phyloP scores from a whole-genome alignment of 495 filamentous ascomycete genomes.

The Penicillium odoratum region DNA sequence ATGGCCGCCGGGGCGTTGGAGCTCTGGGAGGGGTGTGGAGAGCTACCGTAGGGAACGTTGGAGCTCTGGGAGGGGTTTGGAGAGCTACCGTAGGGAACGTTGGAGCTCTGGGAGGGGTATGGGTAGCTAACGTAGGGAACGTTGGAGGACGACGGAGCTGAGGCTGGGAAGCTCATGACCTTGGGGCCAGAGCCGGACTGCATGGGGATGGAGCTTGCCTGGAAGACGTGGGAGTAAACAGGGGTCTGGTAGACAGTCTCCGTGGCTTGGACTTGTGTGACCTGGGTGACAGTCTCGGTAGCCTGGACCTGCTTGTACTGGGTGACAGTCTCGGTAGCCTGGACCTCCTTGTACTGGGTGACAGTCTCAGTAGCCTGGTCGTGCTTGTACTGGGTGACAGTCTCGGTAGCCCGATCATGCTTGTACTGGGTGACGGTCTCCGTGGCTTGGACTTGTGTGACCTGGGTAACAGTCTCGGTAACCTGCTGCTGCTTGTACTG shows the following conservation, averaged over 20 bases:
- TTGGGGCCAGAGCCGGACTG: constrained; percentile 3
- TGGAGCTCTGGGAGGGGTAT: constrained; percentile 15
- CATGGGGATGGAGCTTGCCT: constrained; percentile 12
- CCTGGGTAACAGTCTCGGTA: constrained; percentile 1
- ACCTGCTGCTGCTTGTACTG: constrained; percentile 22
- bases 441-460: constrained; percentile 14
- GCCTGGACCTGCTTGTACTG: constrained; percentile 10
- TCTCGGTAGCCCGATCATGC: constrained; percentile 17
- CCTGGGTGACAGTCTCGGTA: constrained; percentile 1
- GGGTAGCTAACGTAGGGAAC: constrained; percentile 9
- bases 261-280: neutral
- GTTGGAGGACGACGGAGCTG: constrained; percentile 7
- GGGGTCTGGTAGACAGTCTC: constrained; percentile 4
- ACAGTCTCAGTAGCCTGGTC: constrained; percentile 25
- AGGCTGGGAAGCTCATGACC: constrained; percentile 10
- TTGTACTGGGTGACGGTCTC: neutral
- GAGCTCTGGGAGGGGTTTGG: constrained; percentile 17
- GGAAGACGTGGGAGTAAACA: neutral
- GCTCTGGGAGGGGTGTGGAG: constrained; percentile 15
- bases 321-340: constrained; percentile 13
- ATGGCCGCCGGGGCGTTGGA: constrained; percentile 8
- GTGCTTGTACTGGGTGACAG: constrained; percentile 27
- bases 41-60: constrained; percentile 8
- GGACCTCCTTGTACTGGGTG: constrained; percentile 26
- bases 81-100: no score